These are phyloP conservation scores for Sporothrix luriei DNA, from an alignment of 2,329 filamentous ascomycete genomes.

Conservation along the genomic window DNA sequence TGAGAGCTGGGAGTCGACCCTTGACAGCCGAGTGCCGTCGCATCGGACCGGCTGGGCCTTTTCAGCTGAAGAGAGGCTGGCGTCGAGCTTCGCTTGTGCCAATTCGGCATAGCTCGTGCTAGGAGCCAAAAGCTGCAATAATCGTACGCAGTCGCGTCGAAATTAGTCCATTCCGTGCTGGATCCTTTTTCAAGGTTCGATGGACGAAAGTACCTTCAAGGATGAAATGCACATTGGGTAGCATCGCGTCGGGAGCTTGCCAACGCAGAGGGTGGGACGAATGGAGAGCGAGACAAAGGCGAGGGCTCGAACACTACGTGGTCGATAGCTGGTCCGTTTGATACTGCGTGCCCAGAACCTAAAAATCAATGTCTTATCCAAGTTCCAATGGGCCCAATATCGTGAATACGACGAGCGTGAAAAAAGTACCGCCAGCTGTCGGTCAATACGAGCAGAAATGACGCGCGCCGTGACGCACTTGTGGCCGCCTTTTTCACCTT, in stretches of 20 bases:
- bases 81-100: background rate
- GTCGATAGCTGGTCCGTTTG: too few relatives aligned
- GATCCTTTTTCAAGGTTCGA: background rate
- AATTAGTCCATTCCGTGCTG: background rate
- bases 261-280: conserved; percentile 25
- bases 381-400: background rate
- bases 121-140: too few relatives aligned
- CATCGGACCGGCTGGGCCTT: background rate
- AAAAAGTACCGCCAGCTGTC: background rate
- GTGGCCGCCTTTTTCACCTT: background rate
- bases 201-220: background rate
- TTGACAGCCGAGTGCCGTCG: background rate
- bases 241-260: conserved; percentile 31
- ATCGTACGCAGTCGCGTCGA: background rate
- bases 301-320: too few relatives aligned
- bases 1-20: background rate
- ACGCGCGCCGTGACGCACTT: conserved; percentile 7
- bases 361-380: too few relatives aligned
- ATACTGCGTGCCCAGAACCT: too few relatives aligned
- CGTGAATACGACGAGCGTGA: too few relatives aligned
- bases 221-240: conserved; percentile 23
- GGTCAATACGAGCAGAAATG: background rate
- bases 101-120: too few relatives aligned
- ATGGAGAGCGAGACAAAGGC: background rate
- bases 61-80: background rate